These are phyloP conservation scores for Furcasterigmium sp. DNA, from an alignment of 2,329 filamentous ascomycete genomes.

Conservation along the genomic window DNA sequence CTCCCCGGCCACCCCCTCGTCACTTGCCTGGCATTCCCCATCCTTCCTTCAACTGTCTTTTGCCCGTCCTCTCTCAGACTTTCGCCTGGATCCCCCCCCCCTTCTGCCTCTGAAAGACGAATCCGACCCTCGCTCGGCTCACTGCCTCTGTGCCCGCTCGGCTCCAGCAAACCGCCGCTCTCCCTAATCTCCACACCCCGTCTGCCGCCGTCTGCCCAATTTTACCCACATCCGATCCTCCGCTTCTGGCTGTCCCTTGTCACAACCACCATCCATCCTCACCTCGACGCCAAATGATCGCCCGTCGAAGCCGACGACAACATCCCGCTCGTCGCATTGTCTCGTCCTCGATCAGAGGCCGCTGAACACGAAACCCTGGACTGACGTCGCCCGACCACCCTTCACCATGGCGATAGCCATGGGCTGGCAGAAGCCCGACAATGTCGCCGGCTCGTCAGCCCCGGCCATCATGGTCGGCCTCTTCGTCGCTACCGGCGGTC, in stretches of 20 bases:
- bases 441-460: slow-evolving; percentile 67
- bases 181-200: slow-evolving; percentile 4
- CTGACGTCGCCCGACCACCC: slow-evolving; percentile 40
- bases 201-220: slow-evolving; percentile 8
- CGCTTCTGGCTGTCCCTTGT: slow-evolving; percentile 9
- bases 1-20: not conserved
- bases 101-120: slow-evolving; percentile 1
- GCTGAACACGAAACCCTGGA: slow-evolving; percentile 24
- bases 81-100: not conserved
- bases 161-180: not conserved
- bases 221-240: slow-evolving; percentile 13
- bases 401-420: slow-evolving; percentile 60
- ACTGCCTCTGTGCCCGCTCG: too few species aligned
- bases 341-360: not conserved
- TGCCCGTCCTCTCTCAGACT: not conserved
- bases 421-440: slow-evolving; percentile 70
- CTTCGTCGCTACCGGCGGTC: slow-evolving; percentile 64
- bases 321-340: not conserved
- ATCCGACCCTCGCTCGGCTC: too few species aligned
- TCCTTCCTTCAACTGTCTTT: slow-evolving; percentile 14
- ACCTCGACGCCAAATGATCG: slow-evolving; percentile 10
- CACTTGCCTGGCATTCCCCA: slow-evolving; percentile 11
- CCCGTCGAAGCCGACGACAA: slow-evolving; percentile 11
- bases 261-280: slow-evolving; percentile 1
- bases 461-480: slow-evolving; percentile 68